Base-by-base conservation (phyloP, 129 eudicot genomes). In the Helianthus annuus region DNA sequence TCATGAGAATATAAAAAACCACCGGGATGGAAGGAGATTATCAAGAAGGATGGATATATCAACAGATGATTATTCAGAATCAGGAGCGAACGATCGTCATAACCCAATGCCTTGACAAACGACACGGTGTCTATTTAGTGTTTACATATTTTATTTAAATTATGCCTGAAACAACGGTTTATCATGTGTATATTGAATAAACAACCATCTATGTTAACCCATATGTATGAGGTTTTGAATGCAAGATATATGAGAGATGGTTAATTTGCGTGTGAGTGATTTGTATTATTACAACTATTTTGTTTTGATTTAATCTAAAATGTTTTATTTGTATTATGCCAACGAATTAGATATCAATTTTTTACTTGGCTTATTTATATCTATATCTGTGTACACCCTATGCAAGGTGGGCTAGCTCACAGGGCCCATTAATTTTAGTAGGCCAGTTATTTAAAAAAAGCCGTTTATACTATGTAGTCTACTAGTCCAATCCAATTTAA, bases 81-180 rank as follows among this genome's bases (percentile, higher is more conserved):
- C 96, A 0, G 94, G 94, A 66, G 89, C 97, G 4, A 92, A 92
- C 63, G 73, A 85, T 54, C 88, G 89, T 61, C 97, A 92, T 72
- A 92, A 91, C 4, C 97, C 96, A 9, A 83, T 39, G 72, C 77
- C 90, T 19, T 73, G 73, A 81, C 49, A 17, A 19, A 69, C 71
- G 73, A 81, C 49, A 17, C n/a, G 72, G 69, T 49, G 2, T 11
- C 3, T 15, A 0, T 11, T 12, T 19, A 1, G 1, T 13, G 14
- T 29, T 16, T 1, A 10, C 6, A 24, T 3, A 57, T 3, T 57
- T 57, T 22, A 22, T 58, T 58, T 10, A 16, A 57, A 57, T 11
- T 24, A 57, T 24, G 11, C 5, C 14, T 2, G 6, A 7, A 57
- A 57, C 27, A 56, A 58, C 29, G 32, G 40, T 8, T 10, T 7